These are phyloP conservation scores for Leishmania major DNA, from an alignment of 208 protist species.

Conservation along the genomic window DNA sequence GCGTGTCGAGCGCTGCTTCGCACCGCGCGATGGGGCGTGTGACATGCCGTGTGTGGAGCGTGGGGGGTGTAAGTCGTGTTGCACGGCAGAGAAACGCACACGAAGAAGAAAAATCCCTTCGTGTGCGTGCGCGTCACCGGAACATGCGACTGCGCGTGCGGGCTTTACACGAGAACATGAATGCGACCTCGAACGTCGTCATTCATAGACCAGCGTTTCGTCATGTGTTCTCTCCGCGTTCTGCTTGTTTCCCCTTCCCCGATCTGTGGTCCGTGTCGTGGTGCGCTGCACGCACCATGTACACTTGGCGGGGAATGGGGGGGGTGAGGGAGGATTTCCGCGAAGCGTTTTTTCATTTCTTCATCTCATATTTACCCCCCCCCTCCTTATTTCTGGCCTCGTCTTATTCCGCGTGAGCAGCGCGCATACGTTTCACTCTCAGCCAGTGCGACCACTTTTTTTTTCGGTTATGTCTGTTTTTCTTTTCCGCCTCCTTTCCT, in stretches of 20 bases:
- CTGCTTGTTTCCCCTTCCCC: not conserved
- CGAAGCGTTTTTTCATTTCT: not conserved
- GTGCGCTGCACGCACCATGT: not conserved
- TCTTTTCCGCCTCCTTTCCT: not conserved
- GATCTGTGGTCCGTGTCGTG: not conserved
- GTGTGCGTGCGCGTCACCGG: not conserved
- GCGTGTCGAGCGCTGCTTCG: not conserved
- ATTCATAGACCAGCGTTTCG: not conserved
- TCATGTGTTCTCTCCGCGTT: too few species aligned
- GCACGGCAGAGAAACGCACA: not conserved
- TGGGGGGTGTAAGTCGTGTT: not conserved
- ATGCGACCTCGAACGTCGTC: not conserved
- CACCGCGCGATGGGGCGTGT: too few species aligned
- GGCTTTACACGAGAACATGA: not conserved
- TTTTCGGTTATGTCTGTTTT: not conserved
- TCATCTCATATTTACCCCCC: not conserved
- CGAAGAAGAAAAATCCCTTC: not conserved
- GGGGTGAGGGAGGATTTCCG: not conserved
- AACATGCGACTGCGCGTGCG: not conserved
- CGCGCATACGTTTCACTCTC: not conserved
- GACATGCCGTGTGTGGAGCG: not conserved
- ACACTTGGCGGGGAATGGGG: not conserved
- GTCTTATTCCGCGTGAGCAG: not conserved
- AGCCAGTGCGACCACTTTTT: not conserved
- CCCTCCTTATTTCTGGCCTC: not conserved